These are phyloP conservation scores for Ceratocystis destructans DNA, from an alignment of 2,329 filamentous ascomycete genomes.

Conservation along the genomic window DNA sequence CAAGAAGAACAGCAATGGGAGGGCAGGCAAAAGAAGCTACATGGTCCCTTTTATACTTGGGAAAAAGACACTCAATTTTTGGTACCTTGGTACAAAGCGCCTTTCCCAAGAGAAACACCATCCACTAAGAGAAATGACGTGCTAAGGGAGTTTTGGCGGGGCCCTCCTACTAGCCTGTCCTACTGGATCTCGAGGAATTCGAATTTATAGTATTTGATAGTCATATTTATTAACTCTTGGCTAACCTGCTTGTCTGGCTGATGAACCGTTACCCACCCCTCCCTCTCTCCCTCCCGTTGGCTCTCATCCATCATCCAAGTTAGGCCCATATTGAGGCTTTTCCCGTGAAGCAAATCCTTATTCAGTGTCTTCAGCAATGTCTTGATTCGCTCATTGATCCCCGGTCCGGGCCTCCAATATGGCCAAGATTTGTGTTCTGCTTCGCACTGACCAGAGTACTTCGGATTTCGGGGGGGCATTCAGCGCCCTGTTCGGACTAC, in stretches of 20 bases:
- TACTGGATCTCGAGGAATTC: neutral
- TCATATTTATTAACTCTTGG: neutral
- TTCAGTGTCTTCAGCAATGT: neutral
- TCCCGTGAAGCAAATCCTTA: neutral
- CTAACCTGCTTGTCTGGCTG: too few relatives aligned
- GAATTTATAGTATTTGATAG: neutral
- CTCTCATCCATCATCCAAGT: neutral
- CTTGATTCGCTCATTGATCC: neutral
- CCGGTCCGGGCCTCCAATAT: neutral
- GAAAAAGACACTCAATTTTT: neutral
- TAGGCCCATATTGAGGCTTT: neutral
- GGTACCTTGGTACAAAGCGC: neutral
- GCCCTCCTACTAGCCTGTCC: neutral
- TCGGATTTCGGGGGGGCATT: neutral
- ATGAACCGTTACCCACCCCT: neutral
- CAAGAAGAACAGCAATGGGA: neutral
- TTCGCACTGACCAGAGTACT: slow-evolving; percentile 2
- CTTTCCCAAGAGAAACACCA: neutral
- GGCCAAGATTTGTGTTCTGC: neutral
- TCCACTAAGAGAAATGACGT: slow-evolving; percentile 11
- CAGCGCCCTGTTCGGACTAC: neutral
- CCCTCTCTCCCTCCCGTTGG: neutral
- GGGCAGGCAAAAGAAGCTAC: neutral
- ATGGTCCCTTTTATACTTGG: slow-evolving; percentile 2
- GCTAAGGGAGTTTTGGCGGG: slow-evolving; percentile 9